Base-by-base conservation (phyloP, 2,329 filamentous ascomycete species). In the Aspergillaceae sp. region DNA sequence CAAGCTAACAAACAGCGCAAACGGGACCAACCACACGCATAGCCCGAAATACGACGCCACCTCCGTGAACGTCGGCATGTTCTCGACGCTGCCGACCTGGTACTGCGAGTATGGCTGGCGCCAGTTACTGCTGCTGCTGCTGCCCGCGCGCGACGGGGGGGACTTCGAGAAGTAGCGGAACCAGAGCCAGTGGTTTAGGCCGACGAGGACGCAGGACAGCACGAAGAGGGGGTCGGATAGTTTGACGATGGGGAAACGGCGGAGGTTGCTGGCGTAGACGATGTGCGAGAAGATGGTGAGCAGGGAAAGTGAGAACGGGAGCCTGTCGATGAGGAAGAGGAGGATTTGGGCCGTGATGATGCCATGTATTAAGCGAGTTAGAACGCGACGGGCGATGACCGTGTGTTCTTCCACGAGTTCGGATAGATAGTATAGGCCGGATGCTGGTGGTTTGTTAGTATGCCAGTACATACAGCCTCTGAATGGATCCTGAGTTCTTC, bases 401-500 rank as follows among this genome's bases (percentile, higher is more conserved):
- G 91, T 96, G 64, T 98, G 91, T 68, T 98, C 92, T 71, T 98
- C 92, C 50, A 98, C 92, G 9, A 97, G 82, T 68, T 98, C 92
- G 27, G 91, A 96, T 45, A 98, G 84, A 67, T 98, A 98, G 73
- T 98, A 98, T 28, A 98, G 82, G 34, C 92, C 92, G n/a, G 89
- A 96, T 35, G 92, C 92, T 87, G 60, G 41, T 50, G 40, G 30
- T 5, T 33, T n/a, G 43, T 53, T 47, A 41, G 43, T 49, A 32
- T 41, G 10, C 9, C n/a, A 44, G 42, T 36, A 28, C 8, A 43
- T 49, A 36, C 29, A 10, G 32, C 36, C 33, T 44, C 47, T 44
- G 55, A n/a, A 7, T 11, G 19, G 19, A 19, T 19, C 19, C 19
- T 43, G 29, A 44, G 44, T 33, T 6, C 11, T 27, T 40, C 69